Evolutionary conservation across 2,329 filamentous ascomycete species (phyloP), one percentile per base, ranked within the genome.

Genomic region (Bipolaris cookei): DNA sequence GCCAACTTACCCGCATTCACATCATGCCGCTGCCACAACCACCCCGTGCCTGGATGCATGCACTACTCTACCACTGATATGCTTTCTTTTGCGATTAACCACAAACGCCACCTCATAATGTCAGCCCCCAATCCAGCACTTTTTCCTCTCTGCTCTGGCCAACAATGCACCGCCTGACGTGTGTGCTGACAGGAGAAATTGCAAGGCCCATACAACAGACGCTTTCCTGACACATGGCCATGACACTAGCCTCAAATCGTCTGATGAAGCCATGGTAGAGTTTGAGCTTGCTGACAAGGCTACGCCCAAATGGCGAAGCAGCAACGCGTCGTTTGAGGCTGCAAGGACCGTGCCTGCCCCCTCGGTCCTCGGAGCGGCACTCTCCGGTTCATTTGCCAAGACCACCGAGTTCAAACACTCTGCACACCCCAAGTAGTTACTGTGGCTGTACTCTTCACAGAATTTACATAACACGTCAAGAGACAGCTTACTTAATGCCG

Each of bases 401-500:
- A 37, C 16, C 25, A 20, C 56, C 48, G 56, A 51, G 20, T 34
- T 37, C 30, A 59, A 59, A 44, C 44, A 45, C 21, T 46, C 52
- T 47, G 45, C 14, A 30, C 23, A 20, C 46, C 50, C 38, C 37
- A 41, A 37, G 37, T 6, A 37, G 41, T n/a, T 18, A 32, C 34
- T 37, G 34, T 39, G 30, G 28, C 51, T 23, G 32, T 34, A 48
- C 44, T 42, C 47, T 48, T 41, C 55, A 4, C 25, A 30, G n/a
- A 42, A 11, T 37, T 23, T 25, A 16, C 30, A 35, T 21, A 3
- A 21, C 28, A 30, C 28, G 28, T 30, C 28, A 10, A 30, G 10
- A 13, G 21, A 34, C 20, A 11, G 34, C 7, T 35, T 41, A 51
- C 41, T 32, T 54, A 43, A 73, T 73, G 71, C 62, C 71, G 6